These are phyloP conservation scores for Scheffersomyces cryptocercus DNA, from an alignment of 1,139 yeast genomes.

Conservation along the genomic window DNA sequence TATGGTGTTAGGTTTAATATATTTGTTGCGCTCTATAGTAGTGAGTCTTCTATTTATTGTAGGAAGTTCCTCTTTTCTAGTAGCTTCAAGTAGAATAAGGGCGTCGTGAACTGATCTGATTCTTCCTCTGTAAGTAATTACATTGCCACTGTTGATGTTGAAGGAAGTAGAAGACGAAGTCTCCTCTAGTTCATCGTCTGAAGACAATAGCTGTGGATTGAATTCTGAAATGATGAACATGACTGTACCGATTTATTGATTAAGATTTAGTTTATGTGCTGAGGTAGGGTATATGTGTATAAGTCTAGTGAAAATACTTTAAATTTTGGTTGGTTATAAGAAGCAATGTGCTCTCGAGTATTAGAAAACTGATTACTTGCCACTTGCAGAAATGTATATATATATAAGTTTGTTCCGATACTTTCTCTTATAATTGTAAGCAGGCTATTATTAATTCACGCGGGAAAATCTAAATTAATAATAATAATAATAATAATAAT, in stretches of 20 bases:
- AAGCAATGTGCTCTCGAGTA: no score
- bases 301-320: no score
- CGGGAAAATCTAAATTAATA: background rate
- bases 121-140: conserved; percentile 65
- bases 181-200: conserved; percentile 2
- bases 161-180: conserved; percentile 2
- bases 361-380: no score
- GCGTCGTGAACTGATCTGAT: conserved; percentile 63
- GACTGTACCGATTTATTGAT: background rate
- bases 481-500: no score
- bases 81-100: conserved; percentile 63
- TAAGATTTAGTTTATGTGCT: no score
- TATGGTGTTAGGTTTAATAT: conserved; percentile 59
- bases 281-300: no score
- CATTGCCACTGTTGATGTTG: conserved; percentile 12
- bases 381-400: no score
- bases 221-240: conserved; percentile 20
- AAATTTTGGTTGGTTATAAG: no score
- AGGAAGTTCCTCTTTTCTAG: conserved; percentile 57
- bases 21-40: conserved; percentile 14
- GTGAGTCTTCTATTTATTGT: conserved; percentile 56
- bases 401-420: no score
- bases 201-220: conserved; percentile 8
- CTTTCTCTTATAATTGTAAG: background rate
- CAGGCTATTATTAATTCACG: background rate